Conservation (phyloP, 2,329 filamentous ascomycete species). For the Fusarium sp. region DNA sequence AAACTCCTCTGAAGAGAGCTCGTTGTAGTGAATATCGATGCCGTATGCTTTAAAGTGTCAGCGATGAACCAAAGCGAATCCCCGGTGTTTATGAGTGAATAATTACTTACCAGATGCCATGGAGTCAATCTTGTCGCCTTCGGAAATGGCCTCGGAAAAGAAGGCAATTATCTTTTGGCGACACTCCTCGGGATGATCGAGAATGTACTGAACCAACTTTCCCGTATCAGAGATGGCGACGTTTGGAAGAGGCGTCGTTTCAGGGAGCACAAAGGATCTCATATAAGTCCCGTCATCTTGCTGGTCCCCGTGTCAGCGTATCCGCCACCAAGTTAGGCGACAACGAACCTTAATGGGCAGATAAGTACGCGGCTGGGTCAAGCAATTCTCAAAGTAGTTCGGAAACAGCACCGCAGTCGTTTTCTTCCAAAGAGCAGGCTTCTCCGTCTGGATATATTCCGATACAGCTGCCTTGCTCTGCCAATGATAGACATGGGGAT, state of each 20-base stretch:
- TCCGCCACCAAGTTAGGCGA: accelerated
- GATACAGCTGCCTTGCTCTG: conserved; percentile 7
- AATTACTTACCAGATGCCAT: background rate
- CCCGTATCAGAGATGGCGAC: conserved; percentile 4
- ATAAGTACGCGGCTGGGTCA: background rate
- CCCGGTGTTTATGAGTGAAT: accelerated
- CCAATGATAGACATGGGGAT: conserved; percentile 2
- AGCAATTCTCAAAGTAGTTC: conserved; percentile 6
- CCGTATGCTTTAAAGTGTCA: background rate
- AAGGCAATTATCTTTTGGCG: background rate
- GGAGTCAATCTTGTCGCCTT: background rate
- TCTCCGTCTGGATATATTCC: background rate
- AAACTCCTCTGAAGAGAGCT: background rate
- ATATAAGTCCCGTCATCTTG: conserved; percentile 10
- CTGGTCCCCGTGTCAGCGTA: background rate
- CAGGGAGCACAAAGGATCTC: background rate
- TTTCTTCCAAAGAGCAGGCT: conserved; percentile 12
- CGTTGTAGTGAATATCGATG: background rate
- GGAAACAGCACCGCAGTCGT: background rate
- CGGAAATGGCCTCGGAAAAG: background rate
- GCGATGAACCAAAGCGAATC: too few relatives aligned
- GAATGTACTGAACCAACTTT: background rate
- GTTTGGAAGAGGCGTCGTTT: background rate
- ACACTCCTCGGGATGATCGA: background rate
- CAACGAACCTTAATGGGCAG: background rate